Percentiles rank a stretch among this genome's conserved stretches.
phyloP scores from a whole-genome alignment of 164 flowering plant species.

The Echeveria elegans region DNA sequence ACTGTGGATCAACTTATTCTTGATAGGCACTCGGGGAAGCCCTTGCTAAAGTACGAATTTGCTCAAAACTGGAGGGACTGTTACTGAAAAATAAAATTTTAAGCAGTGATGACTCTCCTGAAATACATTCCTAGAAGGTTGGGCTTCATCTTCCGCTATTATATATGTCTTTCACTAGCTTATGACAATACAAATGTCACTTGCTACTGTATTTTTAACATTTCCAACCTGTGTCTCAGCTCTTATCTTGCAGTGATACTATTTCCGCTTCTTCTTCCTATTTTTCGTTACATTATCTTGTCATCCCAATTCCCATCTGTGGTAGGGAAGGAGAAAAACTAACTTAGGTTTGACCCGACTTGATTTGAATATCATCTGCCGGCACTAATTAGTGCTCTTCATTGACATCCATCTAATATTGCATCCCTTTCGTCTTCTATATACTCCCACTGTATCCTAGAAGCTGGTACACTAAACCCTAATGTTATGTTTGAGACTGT shows the following conservation, averaged over 20 bases:
- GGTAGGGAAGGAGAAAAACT: not conserved
- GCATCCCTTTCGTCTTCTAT: not conserved
- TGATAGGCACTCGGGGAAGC: slow-evolving; percentile 67
- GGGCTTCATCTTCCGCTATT: not conserved
- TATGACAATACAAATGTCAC: not conserved
- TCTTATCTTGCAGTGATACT: not conserved
- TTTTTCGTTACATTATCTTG: not conserved
- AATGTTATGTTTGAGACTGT: not conserved
- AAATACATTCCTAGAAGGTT: slow-evolving; percentile 87
- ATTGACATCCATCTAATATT: not conserved
- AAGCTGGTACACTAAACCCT: not conserved
- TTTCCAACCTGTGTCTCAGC: not conserved
- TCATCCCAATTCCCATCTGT: not conserved
- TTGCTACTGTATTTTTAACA: not conserved
- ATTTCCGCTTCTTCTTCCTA: not conserved
- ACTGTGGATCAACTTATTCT: slow-evolving; percentile 4
- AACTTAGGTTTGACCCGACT: not conserved
- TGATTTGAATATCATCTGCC: not conserved
- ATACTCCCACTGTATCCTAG: not conserved
- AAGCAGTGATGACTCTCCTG: slow-evolving; percentile 69
- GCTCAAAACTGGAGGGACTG: slow-evolving; percentile 57
- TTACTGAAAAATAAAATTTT: slow-evolving; percentile 60
- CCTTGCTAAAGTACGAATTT: slow-evolving; percentile 52
- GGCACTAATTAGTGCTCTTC: not conserved
- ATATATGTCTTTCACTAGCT: not conserved